Conservation (phyloP, 345 rosid genomes). For the Diplotaxis tenuifolia region DNA sequence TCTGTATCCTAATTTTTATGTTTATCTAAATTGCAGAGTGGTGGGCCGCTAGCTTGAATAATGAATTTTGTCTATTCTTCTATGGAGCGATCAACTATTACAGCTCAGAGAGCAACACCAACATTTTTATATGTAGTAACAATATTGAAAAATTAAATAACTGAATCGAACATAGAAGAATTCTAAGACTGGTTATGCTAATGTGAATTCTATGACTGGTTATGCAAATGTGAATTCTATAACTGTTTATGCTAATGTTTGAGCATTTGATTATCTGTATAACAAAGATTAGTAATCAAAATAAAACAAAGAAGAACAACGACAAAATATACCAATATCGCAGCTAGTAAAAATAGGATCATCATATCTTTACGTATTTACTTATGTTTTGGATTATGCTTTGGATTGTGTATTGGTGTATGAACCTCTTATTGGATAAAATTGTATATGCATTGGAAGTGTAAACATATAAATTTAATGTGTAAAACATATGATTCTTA, state of each 20-base stretch:
- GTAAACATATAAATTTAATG: too few relatives aligned
- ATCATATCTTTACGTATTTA: too few relatives aligned
- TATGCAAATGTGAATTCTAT: too few relatives aligned
- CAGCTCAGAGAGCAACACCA: constrained; percentile 36
- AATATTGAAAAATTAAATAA: not conserved
- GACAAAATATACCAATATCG: not conserved
- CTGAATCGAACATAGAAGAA: constrained; percentile 17
- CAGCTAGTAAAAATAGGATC: too few relatives aligned
- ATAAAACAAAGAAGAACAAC: not conserved
- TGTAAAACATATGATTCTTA: too few relatives aligned
- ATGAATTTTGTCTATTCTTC: constrained; percentile 23
- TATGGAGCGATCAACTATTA: constrained; percentile 2
- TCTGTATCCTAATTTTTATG: not conserved
- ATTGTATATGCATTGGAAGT: too few relatives aligned
- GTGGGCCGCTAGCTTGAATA: constrained; percentile 16
- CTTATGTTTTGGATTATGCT: too few relatives aligned
- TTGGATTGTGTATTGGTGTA: too few relatives aligned
- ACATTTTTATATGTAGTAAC: not conserved
- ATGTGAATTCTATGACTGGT: too few relatives aligned
- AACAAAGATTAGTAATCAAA: constrained; percentile 1
- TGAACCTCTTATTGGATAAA: too few relatives aligned
- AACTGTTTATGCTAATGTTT: too few relatives aligned
- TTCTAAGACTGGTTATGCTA: not conserved
- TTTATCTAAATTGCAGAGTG: constrained; percentile 8
- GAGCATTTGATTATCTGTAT: not conserved